phyloP scores from a whole-genome alignment of 2,329 filamentous ascomycete species.

The Neofusicoccum umdonicola region DNA sequence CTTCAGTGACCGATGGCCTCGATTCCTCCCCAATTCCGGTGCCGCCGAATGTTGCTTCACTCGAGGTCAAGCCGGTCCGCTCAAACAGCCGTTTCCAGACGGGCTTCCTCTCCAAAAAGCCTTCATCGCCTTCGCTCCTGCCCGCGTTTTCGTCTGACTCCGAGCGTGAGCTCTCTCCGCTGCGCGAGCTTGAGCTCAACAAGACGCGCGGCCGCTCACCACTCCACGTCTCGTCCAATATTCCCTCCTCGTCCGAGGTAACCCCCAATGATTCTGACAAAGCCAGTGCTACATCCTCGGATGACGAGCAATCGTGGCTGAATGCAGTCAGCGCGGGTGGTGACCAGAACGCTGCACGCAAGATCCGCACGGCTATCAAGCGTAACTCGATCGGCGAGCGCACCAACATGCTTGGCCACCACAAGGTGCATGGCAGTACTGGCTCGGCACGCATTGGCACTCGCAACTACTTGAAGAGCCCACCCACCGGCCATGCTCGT shows the following conservation, averaged over 20 bases:
- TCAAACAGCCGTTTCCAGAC: slow-evolving; percentile 75
- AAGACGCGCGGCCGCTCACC: slow-evolving; percentile 47
- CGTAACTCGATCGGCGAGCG: slow-evolving; percentile 51
- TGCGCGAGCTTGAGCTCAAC: slow-evolving; percentile 47
- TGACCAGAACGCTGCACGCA: slow-evolving; percentile 51
- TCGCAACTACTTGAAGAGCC: slow-evolving; percentile 62
- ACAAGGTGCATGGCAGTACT: slow-evolving; percentile 45
- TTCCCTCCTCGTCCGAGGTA: slow-evolving; percentile 23
- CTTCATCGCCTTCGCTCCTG: slow-evolving; percentile 59
- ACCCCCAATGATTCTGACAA: slow-evolving; percentile 31
- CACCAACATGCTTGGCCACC: slow-evolving; percentile 51
- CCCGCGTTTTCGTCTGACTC: slow-evolving; percentile 60
- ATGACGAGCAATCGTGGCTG: slow-evolving; percentile 50
- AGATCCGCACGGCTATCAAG: slow-evolving; percentile 57
- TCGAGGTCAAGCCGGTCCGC: slow-evolving; percentile 53
- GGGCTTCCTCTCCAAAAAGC: slow-evolving; percentile 74
- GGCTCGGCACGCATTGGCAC: slow-evolving; percentile 66
- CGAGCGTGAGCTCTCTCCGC: slow-evolving; percentile 41
- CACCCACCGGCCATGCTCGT: slow-evolving; percentile 59
- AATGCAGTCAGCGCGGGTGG: slow-evolving; percentile 20
- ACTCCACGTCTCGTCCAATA: slow-evolving; percentile 48
- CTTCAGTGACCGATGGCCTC: background rate
- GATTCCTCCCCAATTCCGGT: slow-evolving; percentile 58
- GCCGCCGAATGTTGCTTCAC: slow-evolving; percentile 54
- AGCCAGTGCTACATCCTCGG: slow-evolving; percentile 40